Conservation (phyloP, 495 filamentous ascomycete species). For the Entonaema liquescens region DNA sequence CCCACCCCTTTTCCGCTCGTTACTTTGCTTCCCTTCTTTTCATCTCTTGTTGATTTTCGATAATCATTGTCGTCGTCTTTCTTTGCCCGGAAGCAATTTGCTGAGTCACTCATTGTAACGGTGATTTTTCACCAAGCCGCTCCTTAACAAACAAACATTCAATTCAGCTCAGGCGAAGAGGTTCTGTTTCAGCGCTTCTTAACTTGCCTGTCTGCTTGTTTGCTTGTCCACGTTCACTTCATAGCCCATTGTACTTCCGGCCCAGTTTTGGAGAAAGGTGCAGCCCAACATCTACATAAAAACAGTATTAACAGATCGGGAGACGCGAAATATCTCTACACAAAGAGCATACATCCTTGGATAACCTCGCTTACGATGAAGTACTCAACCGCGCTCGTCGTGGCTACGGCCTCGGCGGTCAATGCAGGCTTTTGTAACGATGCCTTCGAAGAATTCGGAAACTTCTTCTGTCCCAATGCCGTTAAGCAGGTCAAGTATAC, state of each 20-base stretch:
- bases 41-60: constrained; percentile 22
- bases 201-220: constrained; percentile 12
- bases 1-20: constrained; percentile 39
- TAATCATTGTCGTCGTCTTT: constrained; percentile 42
- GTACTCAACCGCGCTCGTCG: constrained; percentile 39
- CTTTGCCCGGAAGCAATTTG: constrained; percentile 43
- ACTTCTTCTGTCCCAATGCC: constrained; percentile 64
- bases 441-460: constrained; percentile 48
- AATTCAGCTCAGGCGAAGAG: constrained; percentile 20
- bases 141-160: constrained; percentile 41
- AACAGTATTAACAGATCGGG: constrained; percentile 21
- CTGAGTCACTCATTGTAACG: constrained; percentile 44
- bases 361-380: constrained; percentile 35
- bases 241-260: constrained; percentile 29
- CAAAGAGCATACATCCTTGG: constrained; percentile 14
- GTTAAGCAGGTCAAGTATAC: constrained; percentile 68
- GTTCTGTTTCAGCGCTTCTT: constrained; percentile 22
- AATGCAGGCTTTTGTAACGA: constrained; percentile 41
- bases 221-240: constrained; percentile 43
- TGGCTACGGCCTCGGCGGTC: constrained; percentile 43
- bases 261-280: constrained; percentile 14
- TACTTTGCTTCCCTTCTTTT: constrained; percentile 28
- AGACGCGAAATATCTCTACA: constrained; percentile 16
- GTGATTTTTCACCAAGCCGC: constrained; percentile 46
- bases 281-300: constrained; percentile 19